Conservation (phyloP, 225 moss, liverwort and hornwort species). For the Neckera pumila region DNA sequence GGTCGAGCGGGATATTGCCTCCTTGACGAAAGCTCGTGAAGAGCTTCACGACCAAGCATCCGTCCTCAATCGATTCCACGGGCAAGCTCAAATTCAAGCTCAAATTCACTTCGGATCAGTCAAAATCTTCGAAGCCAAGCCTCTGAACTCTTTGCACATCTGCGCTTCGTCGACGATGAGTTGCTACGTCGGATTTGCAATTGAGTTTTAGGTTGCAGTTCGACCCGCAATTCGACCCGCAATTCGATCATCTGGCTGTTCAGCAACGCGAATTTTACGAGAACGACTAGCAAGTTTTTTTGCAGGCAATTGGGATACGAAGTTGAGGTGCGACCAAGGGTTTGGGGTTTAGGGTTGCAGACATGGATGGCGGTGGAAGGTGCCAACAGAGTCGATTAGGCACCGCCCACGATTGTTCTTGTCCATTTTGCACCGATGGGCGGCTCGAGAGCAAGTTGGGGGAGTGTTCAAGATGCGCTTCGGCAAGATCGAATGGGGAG, state of each 20-base stretch:
- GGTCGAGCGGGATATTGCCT: neutral
- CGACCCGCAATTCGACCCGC: neutral
- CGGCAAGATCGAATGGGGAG: neutral
- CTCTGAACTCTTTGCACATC: neutral
- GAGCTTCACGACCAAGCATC: neutral
- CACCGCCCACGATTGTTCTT: constrained; percentile 4
- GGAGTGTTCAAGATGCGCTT: constrained; percentile 23
- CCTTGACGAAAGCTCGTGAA: neutral
- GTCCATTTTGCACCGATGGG: constrained; percentile 33
- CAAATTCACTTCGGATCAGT: neutral
- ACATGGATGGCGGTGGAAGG: constrained; percentile 52
- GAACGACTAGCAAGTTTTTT: neutral
- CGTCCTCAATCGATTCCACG: neutral
- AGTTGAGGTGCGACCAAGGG: neutral
- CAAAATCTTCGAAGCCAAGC: neutral
- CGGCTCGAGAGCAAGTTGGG: constrained; percentile 10
- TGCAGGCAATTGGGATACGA: neutral
- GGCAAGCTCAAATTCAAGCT: neutral
- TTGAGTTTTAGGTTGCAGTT: neutral
- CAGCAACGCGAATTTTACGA: neutral
- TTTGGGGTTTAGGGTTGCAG: constrained; percentile 4
- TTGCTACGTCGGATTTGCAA: neutral
- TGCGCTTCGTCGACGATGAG: neutral
- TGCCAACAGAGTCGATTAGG: constrained; percentile 21
- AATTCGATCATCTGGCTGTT: too few species aligned